These are phyloP conservation scores for Trichoderma aggressivum DNA, from an alignment of 2,329 filamentous ascomycete genomes.

Conservation along the genomic window DNA sequence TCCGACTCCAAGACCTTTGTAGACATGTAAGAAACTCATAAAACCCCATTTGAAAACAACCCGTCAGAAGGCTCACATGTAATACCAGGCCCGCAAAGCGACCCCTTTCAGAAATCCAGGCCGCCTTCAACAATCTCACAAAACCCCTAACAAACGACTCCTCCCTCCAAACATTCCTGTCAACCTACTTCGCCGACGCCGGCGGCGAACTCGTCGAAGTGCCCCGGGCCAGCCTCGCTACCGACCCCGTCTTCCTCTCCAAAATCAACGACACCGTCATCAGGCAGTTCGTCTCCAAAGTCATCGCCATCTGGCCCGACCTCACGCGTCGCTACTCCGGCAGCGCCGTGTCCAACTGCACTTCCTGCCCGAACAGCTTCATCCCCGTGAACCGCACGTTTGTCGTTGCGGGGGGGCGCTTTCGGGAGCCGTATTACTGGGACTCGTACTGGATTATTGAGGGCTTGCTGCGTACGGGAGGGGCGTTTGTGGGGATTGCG, in stretches of 20 bases:
- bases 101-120: slow-evolving; percentile 57
- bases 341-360: slow-evolving; percentile 51
- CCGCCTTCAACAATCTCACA: slow-evolving; percentile 56
- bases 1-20: slow-evolving; percentile 69
- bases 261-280: slow-evolving; percentile 56
- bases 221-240: slow-evolving; percentile 47
- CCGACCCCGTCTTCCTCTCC: slow-evolving; percentile 56
- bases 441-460: slow-evolving; percentile 68
- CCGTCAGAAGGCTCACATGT: not conserved
- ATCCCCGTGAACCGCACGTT: slow-evolving; percentile 65
- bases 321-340: slow-evolving; percentile 58
- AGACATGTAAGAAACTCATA: slow-evolving; percentile 50
- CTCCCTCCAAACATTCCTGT: slow-evolving; percentile 59
- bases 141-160: slow-evolving; percentile 63
- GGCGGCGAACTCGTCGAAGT: slow-evolving; percentile 60
- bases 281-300: slow-evolving; percentile 58
- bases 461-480: slow-evolving; percentile 61
- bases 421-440: slow-evolving; percentile 70
- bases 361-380: slow-evolving; percentile 61
- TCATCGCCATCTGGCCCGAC: slow-evolving; percentile 68
- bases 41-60: not conserved
- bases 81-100: slow-evolving; percentile 54
- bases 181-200: slow-evolving; percentile 60
- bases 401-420: slow-evolving; percentile 68
- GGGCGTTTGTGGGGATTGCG: slow-evolving; percentile 60